phyloP scores from a whole-genome alignment of 2,329 filamentous ascomycete genomes.

The Ceratocystis destructans region DNA sequence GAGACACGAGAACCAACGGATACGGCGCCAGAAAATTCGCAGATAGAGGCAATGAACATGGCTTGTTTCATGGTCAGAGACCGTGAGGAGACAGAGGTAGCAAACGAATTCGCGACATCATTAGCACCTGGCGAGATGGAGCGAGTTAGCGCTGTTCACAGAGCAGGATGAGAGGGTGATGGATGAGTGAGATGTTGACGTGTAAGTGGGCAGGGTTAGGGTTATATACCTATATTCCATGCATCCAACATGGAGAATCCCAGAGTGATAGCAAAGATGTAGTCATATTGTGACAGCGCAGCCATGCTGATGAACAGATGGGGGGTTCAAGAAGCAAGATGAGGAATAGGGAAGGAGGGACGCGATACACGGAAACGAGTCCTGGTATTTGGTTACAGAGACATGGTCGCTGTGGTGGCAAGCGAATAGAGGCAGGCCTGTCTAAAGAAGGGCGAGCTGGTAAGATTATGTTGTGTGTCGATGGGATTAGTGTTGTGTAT shows the following conservation, averaged over 20 bases:
- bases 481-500: too few relatives aligned
- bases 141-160: too few relatives aligned
- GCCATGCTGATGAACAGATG: slow-evolving; percentile 24
- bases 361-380: slow-evolving; percentile 1
- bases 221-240: slow-evolving; percentile 40
- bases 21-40: slow-evolving; percentile 34
- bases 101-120: slow-evolving; percentile 37
- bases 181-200: not conserved
- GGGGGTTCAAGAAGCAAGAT: not conserved
- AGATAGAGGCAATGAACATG: slow-evolving; percentile 31
- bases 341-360: not conserved
- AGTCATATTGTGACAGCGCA: slow-evolving; percentile 37
- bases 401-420: slow-evolving; percentile 1
- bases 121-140: slow-evolving; percentile 29
- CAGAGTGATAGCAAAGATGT: slow-evolving; percentile 42
- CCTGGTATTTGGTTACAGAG: slow-evolving; percentile 3
- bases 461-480: not conserved
- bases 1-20: slow-evolving; percentile 28
- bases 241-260: slow-evolving; percentile 45
- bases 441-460: not conserved
- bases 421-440: not conserved
- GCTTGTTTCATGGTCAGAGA: slow-evolving; percentile 35
- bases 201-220: not conserved
- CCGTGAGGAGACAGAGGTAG: slow-evolving; percentile 34
- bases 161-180: not conserved